A percentile compares a stretch with the other conserved stretches of the same genome.
Evolutionary conservation across 1,284 basidiomycete genomes (phyloP).

Genomic region (Sporisorium reilianum): DNA sequence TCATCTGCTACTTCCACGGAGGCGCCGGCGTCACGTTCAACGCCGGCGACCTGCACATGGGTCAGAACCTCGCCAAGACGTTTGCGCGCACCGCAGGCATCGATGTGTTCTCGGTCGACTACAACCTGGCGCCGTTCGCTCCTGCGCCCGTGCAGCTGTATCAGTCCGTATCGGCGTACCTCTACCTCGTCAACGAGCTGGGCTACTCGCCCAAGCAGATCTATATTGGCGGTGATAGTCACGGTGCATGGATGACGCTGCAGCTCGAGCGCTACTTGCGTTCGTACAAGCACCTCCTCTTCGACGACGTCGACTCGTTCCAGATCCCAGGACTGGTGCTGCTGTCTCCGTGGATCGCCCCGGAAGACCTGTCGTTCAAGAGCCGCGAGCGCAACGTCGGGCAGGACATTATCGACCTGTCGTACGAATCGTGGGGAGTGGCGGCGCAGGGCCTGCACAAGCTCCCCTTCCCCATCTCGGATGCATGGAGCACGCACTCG

Average conservation of each 20-base stretch:
- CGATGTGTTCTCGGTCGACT: slow-evolving; percentile 67
- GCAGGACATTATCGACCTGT: slow-evolving; percentile 53
- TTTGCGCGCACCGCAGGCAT: slow-evolving; percentile 50
- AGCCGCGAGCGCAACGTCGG: slow-evolving; percentile 46
- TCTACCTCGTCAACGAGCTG: slow-evolving; percentile 58
- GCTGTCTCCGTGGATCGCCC: slow-evolving; percentile 56
- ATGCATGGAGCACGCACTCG: slow-evolving; percentile 50
- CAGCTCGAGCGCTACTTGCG: slow-evolving; percentile 63
- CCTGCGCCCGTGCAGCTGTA: slow-evolving; percentile 60
- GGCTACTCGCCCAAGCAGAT: slow-evolving; percentile 63
- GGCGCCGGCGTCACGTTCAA: slow-evolving; percentile 66
- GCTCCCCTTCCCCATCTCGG: slow-evolving; percentile 31
- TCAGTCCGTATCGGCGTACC: slow-evolving; percentile 60
- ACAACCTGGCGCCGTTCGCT: slow-evolving; percentile 63
- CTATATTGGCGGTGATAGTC: slow-evolving; percentile 65
- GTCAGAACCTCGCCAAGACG: slow-evolving; percentile 55
- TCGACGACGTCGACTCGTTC: slow-evolving; percentile 23
- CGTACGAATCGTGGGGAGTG: slow-evolving; percentile 60
- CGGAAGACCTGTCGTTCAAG: slow-evolving; percentile 45
- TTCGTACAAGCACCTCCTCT: slow-evolving; percentile 50
- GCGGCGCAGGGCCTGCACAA: slow-evolving; percentile 34
- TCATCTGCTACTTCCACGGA: slow-evolving; percentile 68
- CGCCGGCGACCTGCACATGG: slow-evolving; percentile 65
- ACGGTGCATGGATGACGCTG: slow-evolving; percentile 58
- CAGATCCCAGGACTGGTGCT: slow-evolving; percentile 53